phyloP scores from a whole-genome alignment of 768 basidiomycete genomes.

The Strobilomyces echinocephalus region DNA sequence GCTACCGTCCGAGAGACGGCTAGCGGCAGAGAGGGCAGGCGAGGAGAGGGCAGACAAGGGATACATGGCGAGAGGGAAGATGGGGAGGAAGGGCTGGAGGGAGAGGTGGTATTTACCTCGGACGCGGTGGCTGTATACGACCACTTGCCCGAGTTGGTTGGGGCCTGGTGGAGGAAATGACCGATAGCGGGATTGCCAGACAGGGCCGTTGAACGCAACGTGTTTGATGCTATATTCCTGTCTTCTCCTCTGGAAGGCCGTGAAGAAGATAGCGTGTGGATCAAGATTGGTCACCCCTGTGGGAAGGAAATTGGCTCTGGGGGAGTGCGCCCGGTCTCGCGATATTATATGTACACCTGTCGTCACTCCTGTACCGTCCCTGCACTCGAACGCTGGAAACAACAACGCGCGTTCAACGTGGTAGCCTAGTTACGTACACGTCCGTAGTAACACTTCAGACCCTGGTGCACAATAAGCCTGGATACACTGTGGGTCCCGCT shows the following conservation, averaged over 20 bases:
- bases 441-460: not conserved
- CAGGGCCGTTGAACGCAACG: conserved; percentile 31
- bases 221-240: conserved; percentile 28
- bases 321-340: conserved; percentile 11
- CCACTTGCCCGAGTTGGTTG: conserved; percentile 27
- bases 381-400: not conserved
- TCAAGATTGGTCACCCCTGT: conserved; percentile 25
- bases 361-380: not conserved
- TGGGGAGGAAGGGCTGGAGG: conserved; percentile 6
- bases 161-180: conserved; percentile 24
- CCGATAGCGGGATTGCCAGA: conserved; percentile 29
- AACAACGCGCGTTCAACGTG: conserved; percentile 25
- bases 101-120: conserved; percentile 29
- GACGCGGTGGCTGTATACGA: conserved; percentile 30
- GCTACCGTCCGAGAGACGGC: conserved; percentile 37
- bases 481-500: conserved; percentile 15
- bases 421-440: conserved; percentile 26
- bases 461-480: conserved; percentile 13
- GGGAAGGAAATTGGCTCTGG: conserved; percentile 20
- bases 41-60: conserved; percentile 29
- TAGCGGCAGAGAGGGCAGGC: conserved; percentile 30
- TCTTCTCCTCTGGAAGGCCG: conserved; percentile 21
- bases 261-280: conserved; percentile 27
- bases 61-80: conserved; percentile 21
- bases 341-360: conserved; percentile 6